Base-by-base conservation (phyloP, 441 rosid species). In the Corymbia calophylla region DNA sequence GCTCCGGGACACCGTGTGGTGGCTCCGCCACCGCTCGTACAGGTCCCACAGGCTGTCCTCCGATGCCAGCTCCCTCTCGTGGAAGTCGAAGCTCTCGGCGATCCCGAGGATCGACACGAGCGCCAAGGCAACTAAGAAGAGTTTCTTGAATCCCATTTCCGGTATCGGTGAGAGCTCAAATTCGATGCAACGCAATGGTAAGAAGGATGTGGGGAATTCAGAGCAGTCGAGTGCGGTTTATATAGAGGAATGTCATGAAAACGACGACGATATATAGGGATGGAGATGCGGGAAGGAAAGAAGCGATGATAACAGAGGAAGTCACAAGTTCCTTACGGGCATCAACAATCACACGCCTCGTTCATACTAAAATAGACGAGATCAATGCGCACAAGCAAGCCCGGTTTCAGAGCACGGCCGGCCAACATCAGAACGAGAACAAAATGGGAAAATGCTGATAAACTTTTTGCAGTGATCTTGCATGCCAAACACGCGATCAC, bases 21-120 rank as follows among this genome's bases (percentile, higher is more conserved):
- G 98, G 92, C 95, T 94, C 92, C 97, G 94, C 98, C 99, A 96
- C 87, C 96, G 91, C 92, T 97, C 98, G n/a, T 97, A 97, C 86
- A 98, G 87, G 82, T 94, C 95, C 94, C 94, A 93, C 90, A 97
- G 88, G 19, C 91, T 92, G 39, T 97, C 97, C 68, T 97, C 97
- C 0, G 95, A 92, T 9, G 88, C 96, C 90, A 97, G 81, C 8
- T 97, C 98, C 70, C 92, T 94, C 87, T 96, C 97, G 29, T 94
- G 93, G 93, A 93, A 96, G 88, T 97, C 96, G 32, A 97, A 94
- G 88, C 97, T 90, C 90, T 92, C 88, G 1, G 92, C 91, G 6
- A 91, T 88, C 86, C 93, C 94, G 48, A 96, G 87, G 85, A 95
- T 88, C 81, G 94, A 53, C 88, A 91, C 88, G 32, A 94, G 53